Conservation (phyloP, 306 rosid genomes). For the Prinsepia uniflora region DNA sequence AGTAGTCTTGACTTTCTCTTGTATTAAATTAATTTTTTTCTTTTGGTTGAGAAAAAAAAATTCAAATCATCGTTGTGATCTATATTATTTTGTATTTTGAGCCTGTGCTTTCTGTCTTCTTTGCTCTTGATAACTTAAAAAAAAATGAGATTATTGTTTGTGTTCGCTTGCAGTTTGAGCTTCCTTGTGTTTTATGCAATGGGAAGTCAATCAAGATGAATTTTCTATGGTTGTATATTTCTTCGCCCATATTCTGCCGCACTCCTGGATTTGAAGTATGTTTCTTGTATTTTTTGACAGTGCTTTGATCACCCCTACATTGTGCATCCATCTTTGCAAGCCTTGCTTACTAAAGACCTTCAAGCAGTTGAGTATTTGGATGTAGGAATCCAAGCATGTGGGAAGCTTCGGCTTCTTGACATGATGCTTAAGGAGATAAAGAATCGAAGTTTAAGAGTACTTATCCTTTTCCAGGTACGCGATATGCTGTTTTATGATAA, state of each 20-base stretch:
- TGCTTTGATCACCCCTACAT: constrained; percentile 85
- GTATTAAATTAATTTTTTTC: background rate
- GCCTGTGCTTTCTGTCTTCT: background rate
- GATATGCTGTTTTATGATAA: constrained; percentile 1
- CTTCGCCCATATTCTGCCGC: background rate
- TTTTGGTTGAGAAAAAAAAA: background rate
- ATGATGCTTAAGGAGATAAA: constrained; percentile 71
- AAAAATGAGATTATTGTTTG: background rate
- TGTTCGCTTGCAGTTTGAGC: constrained; percentile 8
- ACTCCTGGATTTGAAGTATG: constrained; percentile 2
- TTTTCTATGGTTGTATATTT: background rate
- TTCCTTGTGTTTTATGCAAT: background rate
- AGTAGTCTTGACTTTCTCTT: background rate
- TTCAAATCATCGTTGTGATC: too few relatives aligned
- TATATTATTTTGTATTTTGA: background rate
- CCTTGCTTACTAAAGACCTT: constrained; percentile 40
- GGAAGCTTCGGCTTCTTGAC: constrained; percentile 87
- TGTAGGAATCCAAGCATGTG: constrained; percentile 75
- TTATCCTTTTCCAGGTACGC: constrained; percentile 75
- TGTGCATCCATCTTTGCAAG: constrained; percentile 39
- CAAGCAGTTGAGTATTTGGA: constrained; percentile 41
- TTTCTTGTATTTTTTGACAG: constrained; percentile 42
- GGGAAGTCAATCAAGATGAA: background rate
- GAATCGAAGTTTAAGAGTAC: constrained; percentile 50
- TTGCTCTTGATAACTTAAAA: background rate